A percentile compares a stretch with the other conserved stretches of the same genome.
Evolutionary conservation across 108 stramenopile genomes (phyloP).

Genomic region (Skeletonema menzelii): DNA sequence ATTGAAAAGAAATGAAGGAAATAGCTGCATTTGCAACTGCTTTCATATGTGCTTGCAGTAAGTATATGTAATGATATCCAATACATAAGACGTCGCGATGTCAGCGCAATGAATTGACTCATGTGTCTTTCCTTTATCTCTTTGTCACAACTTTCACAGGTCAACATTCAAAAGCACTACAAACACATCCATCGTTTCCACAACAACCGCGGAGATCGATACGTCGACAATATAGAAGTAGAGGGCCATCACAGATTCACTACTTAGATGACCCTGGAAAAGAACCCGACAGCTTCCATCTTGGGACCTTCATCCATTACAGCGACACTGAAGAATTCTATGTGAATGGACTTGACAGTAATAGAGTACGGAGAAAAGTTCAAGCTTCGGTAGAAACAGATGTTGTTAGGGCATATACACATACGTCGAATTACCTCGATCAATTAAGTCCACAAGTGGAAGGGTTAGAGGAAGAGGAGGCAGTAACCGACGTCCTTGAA

Average conservation of each 20-base stretch:
- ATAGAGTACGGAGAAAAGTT: constrained; percentile 13
- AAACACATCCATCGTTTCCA: constrained; percentile 18
- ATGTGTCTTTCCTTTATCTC: not conserved
- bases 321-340: constrained; percentile 10
- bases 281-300: constrained; percentile 11
- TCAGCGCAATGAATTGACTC: not conserved
- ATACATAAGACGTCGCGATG: not conserved
- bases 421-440: not conserved
- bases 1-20: not conserved
- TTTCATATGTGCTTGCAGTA: constrained; percentile 20
- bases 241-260: constrained; percentile 4
- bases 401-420: constrained; percentile 3
- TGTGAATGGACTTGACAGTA: not conserved
- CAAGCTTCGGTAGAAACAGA: constrained; percentile 23
- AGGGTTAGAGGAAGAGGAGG: not conserved
- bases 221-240: not conserved
- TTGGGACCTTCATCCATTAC: constrained; percentile 6
- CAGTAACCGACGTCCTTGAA: not conserved
- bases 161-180: constrained; percentile 14
- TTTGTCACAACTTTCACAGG: not conserved
- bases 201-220: not conserved
- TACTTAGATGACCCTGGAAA: not conserved
- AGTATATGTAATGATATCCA: constrained; percentile 3
- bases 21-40: constrained; percentile 3
- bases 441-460: not conserved